Evolutionary conservation across 352 stramenopile species (phyloP), one percentile per base, ranked within the genome.

Genomic region (Phytophthora europaea): DNA sequence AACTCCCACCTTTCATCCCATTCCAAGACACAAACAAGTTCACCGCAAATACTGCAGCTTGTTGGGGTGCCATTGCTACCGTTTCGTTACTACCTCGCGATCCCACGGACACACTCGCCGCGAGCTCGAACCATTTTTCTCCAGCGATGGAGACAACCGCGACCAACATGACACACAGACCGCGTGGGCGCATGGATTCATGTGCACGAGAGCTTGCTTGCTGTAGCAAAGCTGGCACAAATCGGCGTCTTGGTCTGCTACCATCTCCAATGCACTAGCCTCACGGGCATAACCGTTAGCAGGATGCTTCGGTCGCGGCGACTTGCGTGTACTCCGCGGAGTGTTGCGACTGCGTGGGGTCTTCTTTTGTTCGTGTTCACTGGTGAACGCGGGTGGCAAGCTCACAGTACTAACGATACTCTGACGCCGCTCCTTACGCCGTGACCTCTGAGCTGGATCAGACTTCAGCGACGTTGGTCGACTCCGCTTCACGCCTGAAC

Each of bases 81-180:
- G 57, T 72, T 84, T 81, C 20, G 76, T 79, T 28, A 89, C 85
- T 9, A 72, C 31, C 34, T 89, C 81, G 20, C 85, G 82, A 77
- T 93, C 85, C 85, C 85, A 91, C 9, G 85, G 85, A 73, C 85
- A 93, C 60, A 83, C 58, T 16, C 75, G 73, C 43, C 56, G 43
- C 13, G 20, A 65, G 23, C 23, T n/a, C 53, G 55, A 9, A 16
- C 9, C 82, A 61, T 33, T 82, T 55, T 56, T 59, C 34, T 47
- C 36, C 40, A 79, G 78, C 68, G 75, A 75, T 80, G 55, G 61
- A 66, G n/a, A 54, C 56, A 93, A 74, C 31, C 82, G 80, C 4
- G 48, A 60, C 85, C 85, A 91, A 64, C 83, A 93, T 16, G 65
- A 72, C 0, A 13, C 45, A 58, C 85, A 93, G 4, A 93, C 82